phyloP scores from a whole-genome alignment of 148 eudicot species.

The Nyssa sinensis region DNA sequence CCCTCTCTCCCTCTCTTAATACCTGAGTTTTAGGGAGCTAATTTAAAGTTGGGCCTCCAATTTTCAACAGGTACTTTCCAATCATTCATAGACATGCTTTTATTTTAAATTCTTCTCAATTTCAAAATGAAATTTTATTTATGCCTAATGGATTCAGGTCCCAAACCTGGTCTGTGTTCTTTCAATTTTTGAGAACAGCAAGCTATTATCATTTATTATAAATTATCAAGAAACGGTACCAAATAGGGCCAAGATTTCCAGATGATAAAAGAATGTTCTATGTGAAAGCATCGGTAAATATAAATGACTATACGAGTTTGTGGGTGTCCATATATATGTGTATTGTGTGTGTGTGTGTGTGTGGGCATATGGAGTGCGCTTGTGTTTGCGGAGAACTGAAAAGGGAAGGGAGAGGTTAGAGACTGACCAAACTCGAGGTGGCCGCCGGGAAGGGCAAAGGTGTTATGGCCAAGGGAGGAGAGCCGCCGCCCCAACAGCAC shows the following conservation, averaged over 20 bases:
- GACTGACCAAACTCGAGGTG: conserved; percentile 78
- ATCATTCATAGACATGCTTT: neutral
- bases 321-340: neutral
- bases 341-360: neutral
- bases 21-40: too few relatives aligned
- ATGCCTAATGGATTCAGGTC: too few relatives aligned
- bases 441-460: conserved; percentile 90
- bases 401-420: neutral
- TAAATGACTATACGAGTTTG: neutral
- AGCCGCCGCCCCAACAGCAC: conserved; percentile 81
- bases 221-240: neutral
- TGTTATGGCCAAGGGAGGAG: conserved; percentile 56
- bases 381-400: too few relatives aligned
- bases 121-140: neutral
- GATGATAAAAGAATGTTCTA: neutral
- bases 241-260: neutral
- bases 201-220: too few relatives aligned
- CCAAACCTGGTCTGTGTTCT: neutral
- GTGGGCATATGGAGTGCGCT: too few relatives aligned
- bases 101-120: neutral
- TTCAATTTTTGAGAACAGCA: too few relatives aligned
- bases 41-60: too few relatives aligned
- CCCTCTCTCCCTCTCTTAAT: too few relatives aligned
- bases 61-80: neutral
- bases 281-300: too few relatives aligned